A percentile compares a stretch with the other conserved stretches of the same genome.
These are phyloP conservation scores for Curvularia verruculosa DNA, from an alignment of 2,329 filamentous ascomycete genomes.

Conservation along the genomic window DNA sequence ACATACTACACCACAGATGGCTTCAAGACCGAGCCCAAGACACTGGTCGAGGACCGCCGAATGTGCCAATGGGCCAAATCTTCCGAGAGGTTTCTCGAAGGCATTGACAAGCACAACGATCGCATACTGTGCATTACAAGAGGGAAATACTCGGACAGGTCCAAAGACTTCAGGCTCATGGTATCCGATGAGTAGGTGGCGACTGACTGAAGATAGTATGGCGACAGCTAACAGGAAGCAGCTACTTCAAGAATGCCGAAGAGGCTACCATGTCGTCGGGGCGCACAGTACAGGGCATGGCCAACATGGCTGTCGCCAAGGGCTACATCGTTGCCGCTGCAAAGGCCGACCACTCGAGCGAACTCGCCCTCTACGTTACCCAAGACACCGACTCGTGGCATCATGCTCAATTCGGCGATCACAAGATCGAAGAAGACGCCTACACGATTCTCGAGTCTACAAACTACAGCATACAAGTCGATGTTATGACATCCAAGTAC, in stretches of 20 bases:
- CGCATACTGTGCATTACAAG: conserved; percentile 81
- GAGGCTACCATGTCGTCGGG: conserved; percentile 79
- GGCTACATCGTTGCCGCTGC: conserved; percentile 85
- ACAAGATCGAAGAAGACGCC: conserved; percentile 81
- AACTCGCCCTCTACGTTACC: conserved; percentile 90
- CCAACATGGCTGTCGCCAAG: conserved; percentile 83
- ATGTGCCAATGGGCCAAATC: conserved; percentile 90
- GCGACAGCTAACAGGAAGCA: conserved; percentile 26
- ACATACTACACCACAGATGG: conserved; percentile 82
- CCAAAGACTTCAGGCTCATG: conserved; percentile 76
- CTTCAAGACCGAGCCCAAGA: conserved; percentile 71
- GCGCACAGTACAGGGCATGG: conserved; percentile 76
- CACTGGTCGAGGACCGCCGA: conserved; percentile 70
- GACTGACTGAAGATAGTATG: background rate
- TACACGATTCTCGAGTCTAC: conserved; percentile 96
- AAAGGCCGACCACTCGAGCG: conserved; percentile 77
- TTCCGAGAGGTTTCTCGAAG: conserved; percentile 73
- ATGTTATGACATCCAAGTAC: conserved; percentile 76
- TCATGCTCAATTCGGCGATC: conserved; percentile 84
- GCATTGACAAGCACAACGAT: conserved; percentile 66
- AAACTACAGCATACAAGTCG: conserved; percentile 96
- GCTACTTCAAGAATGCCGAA: conserved; percentile 70
- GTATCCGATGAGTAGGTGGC: conserved; percentile 70
- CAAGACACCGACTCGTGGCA: conserved; percentile 87
- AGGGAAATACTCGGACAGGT: conserved; percentile 72